Evolutionary conservation across 495 filamentous ascomycete species (phyloP).

Genomic region (Lasiosphaeria miniovina): DNA sequence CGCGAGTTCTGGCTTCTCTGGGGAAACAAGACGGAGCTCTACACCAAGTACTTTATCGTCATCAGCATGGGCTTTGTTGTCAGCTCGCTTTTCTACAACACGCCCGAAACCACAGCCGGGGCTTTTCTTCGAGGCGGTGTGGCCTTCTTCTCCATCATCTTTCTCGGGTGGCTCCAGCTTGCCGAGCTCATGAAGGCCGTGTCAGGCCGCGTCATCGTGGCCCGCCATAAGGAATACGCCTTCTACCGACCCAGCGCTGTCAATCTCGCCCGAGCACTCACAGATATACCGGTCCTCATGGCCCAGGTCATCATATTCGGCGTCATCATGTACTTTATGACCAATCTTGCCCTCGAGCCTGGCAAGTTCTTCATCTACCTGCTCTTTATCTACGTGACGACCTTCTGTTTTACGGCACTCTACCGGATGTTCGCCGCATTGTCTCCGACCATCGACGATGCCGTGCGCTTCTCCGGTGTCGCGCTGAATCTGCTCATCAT

Average conservation of each 20-base stretch:
- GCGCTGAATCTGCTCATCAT: slow-evolving; percentile 71
- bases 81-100: slow-evolving; percentile 72
- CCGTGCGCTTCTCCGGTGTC: slow-evolving; percentile 44
- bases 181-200: slow-evolving; percentile 74
- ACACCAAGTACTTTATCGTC: slow-evolving; percentile 54
- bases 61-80: slow-evolving; percentile 73
- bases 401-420: slow-evolving; percentile 58
- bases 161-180: slow-evolving; percentile 76
- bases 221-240: slow-evolving; percentile 81
- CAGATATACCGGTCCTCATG: slow-evolving; percentile 71
- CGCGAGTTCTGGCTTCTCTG: slow-evolving; percentile 58
- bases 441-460: slow-evolving; percentile 60
- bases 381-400: slow-evolving; percentile 58
- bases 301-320: slow-evolving; percentile 70
- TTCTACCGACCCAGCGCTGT: slow-evolving; percentile 83
- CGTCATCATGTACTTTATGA: slow-evolving; percentile 77
- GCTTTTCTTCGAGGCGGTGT: slow-evolving; percentile 55
- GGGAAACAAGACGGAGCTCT: slow-evolving; percentile 58
- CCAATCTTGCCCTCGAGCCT: slow-evolving; percentile 60
- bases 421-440: slow-evolving; percentile 72
- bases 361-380: slow-evolving; percentile 83
- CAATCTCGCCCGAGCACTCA: slow-evolving; percentile 70
- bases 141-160: slow-evolving; percentile 72
- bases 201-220: slow-evolving; percentile 64
- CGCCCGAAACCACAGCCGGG: slow-evolving; percentile 55